Evolutionary conservation across 106 monocot species (phyloP), one percentile per base, ranked within the genome.

Genomic region (Iris macrosiphon): DNA sequence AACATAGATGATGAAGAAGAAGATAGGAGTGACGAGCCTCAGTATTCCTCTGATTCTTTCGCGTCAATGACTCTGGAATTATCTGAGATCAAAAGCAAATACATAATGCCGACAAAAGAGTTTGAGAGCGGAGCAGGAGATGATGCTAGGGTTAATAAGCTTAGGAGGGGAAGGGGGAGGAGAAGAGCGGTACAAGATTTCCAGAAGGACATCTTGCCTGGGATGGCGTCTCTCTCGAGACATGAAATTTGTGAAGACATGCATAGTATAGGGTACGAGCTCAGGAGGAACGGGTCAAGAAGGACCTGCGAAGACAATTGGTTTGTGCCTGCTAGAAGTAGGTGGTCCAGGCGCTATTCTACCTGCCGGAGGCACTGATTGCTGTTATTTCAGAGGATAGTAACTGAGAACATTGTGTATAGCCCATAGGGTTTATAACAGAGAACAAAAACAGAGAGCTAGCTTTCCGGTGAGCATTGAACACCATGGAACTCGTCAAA

Each of bases 191-290:
- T 88, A 14, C 46, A 75, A 28, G 83, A 93, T 57, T 93, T 93
- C 59, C 88, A 88, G 46, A 83, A 66, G 52, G 88, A 93, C 29
- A 77, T 93, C 54, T 58, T 93, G 23, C 93, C 93, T 7, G 80
- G 93, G n/a, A 22, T 93, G 26, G 77, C 75, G 9, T 72, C 87
- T 8, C 88, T 93, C 32, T 80, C 83, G 13, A 67, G 93, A 70
- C 79, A 80, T 29, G 93, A 93, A 48, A 88, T 93, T 25, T 80
- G 83, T 35, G 93, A 93, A 38, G 93, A 93, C 25, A 51, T 93
- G 68, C 80, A 93, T 37, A 54, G 65, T 49, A 88, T 93, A 10
- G 77, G 67, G 29, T 49, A 88, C 35, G 72, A 72, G 68, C 49
- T 66, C 0, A 65, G 72, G 24, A 83, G 64, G 62, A 75, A 56